Base-by-base conservation (phyloP, 2,329 filamentous ascomycete species). In the Cercospora canescens region DNA sequence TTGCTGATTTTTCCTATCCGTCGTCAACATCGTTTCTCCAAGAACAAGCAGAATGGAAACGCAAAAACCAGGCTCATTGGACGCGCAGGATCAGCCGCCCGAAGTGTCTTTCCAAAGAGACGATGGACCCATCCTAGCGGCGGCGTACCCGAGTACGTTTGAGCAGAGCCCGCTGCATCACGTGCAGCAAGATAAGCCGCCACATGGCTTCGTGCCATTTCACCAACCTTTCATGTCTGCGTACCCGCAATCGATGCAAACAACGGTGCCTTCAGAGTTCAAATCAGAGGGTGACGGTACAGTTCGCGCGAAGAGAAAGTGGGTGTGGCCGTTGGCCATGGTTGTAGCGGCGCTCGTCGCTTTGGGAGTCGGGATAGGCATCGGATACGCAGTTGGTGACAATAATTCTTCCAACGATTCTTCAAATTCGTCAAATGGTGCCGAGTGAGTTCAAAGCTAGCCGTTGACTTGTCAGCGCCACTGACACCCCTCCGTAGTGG, bases 321-420 rank as follows among this genome's bases (percentile, higher is more conserved):
- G 62, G 62, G 39, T 64, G 12, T 64, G 62, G 62, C 45, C 55
- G 7, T 30, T 64, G 37, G 62, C 55, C n/a, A 24, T 64, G 7
- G 48, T 60, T 16, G 28, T 60, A 8, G 62, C 55, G 16, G 21
- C 37, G 5, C 48, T 64, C 6, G 37, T 54, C 24, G 62, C 62
- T 18, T 35, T 64, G 6, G 56, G 55, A 14, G 55, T 56, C 26
- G 62, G 62, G 16, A 64, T 64, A 26, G 56, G 62, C 6, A 60
- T 64, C 21, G 62, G 62, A 12, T 64, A 64, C 14, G 56, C 62
- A n/a, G 57, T 64, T 37, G 56, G 62, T 21, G 62, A 64, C 32
- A 64, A 39, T 26, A 50, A 59, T 50, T 54, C 56, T 9, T 64
- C 62, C 18, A 32, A 34, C 11, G 21, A 32, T 18, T 9, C 50